These are phyloP conservation scores for Thalassia testudinum DNA, from an alignment of 116 monocot genomes.

Conservation along the genomic window DNA sequence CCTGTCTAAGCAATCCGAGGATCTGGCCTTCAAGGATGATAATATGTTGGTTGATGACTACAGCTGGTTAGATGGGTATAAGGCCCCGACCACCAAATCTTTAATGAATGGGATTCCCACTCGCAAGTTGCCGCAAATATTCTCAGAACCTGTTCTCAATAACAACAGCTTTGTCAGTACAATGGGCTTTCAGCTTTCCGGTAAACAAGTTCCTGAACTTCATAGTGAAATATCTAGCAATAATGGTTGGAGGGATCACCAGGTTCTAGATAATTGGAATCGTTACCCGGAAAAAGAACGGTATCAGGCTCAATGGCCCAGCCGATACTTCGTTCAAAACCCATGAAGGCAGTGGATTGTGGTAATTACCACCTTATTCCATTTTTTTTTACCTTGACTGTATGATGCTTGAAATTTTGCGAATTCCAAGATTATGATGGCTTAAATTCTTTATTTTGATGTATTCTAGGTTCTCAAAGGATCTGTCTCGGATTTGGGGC, in stretches of 20 bases:
- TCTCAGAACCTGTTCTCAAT: slow-evolving; percentile 3
- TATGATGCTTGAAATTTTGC: too few species aligned
- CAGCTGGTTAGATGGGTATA: slow-evolving; percentile 79
- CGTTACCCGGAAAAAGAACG: slow-evolving; percentile 28
- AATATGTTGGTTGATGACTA: slow-evolving; percentile 46
- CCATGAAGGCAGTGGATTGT: too few species aligned
- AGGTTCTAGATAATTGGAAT: slow-evolving; percentile 44
- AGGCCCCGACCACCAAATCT: slow-evolving; percentile 21
- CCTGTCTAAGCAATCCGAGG: slow-evolving; percentile 24
- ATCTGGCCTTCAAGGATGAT: slow-evolving; percentile 14
- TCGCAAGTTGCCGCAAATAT: too few species aligned
- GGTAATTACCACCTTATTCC: too few species aligned
- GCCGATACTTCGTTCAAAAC: slow-evolving; percentile 52
- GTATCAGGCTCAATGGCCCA: slow-evolving; percentile 53
- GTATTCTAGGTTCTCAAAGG: too few species aligned
- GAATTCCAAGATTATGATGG: too few species aligned
- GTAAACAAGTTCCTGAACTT: slow-evolving; percentile 36
- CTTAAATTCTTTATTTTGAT: too few species aligned
- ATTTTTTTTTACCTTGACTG: too few species aligned
- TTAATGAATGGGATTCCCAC: slow-evolving; percentile 8
- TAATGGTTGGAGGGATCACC: slow-evolving; percentile 28
- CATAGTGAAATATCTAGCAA: slow-evolving; percentile 16
- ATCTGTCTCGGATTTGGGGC: too few species aligned
- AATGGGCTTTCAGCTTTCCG: slow-evolving; percentile 55
- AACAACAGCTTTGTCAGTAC: slow-evolving; percentile 12